Evolutionary conservation across 2,329 filamentous ascomycete species (phyloP), one percentile per base, ranked within the genome.

Genomic region (Claviceps africana): DNA sequence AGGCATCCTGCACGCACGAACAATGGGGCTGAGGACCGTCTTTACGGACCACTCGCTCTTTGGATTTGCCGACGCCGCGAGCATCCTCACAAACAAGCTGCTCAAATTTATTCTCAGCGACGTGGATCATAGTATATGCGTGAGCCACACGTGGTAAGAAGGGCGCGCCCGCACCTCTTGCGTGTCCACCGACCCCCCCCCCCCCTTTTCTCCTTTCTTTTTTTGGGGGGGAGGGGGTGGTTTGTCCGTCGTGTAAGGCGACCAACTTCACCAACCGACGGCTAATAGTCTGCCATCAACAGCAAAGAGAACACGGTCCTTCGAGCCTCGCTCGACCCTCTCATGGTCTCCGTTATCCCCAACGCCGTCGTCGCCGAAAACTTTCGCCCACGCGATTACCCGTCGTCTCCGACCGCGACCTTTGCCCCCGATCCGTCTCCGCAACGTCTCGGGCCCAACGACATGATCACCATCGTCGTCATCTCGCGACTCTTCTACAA

Each of bases 281-380:
- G 3, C 47, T 37, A 28, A 37, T 22, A 33, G 17, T 35, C 6
- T 22, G 37, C 22, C 28, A 4, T 25, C 33, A 55, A 17, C 57
- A 95, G 89, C 72, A 98, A 98, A 67, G 93, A 98, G 67, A 98
- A 98, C 63, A 98, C 93, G 0, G 93, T 97, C 7, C 78, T 98
- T 10, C 80, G 93, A 62, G 93, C 93, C 4, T 95, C 91, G 0
- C 78, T 98, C 1, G 94, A 98, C 62, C 94, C 93, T 2, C 74
- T 95, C 25, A 96, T 96, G 83, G 93, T 98, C 22, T 97, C 91
- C 0, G 93, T 95, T 39, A 97, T 98, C 54, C 93, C 93, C 15
- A 98, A 98, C 59, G 93, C 93, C 10, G 87, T 98, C 2, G 94
- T 98, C 1, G 90, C 94, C 11, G 90, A 95, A 62, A 95, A 96